These are phyloP conservation scores for Talaromyces sp. DNA, from an alignment of 2,329 filamentous ascomycete species.

Conservation along the genomic window DNA sequence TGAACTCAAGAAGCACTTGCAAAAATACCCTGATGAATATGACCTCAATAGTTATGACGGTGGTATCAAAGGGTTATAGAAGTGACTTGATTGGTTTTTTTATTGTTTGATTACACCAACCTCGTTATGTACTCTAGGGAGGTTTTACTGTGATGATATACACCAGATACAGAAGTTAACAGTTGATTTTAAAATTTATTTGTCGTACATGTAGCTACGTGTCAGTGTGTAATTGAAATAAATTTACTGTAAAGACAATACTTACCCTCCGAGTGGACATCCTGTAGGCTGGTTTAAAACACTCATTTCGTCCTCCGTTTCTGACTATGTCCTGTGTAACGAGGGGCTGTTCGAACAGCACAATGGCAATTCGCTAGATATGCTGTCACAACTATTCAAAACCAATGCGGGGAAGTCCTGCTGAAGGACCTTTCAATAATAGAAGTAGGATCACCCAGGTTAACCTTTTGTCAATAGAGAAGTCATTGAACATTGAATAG, in stretches of 20 bases:
- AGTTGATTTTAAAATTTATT: neutral
- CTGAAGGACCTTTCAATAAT: neutral
- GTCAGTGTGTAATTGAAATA: neutral
- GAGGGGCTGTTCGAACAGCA: neutral
- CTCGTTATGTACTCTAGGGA: neutral
- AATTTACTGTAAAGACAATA: neutral
- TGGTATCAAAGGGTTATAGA: constrained; percentile 59
- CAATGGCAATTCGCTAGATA: neutral
- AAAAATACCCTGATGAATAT: constrained; percentile 89
- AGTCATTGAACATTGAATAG: too few relatives aligned
- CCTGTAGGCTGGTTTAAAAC: neutral
- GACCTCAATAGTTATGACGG: constrained; percentile 72
- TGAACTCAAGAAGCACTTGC: constrained; percentile 69
- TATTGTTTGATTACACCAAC: neutral
- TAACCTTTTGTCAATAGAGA: too few relatives aligned
- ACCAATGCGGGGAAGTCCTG: neutral
- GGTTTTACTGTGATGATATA: neutral
- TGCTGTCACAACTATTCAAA: neutral
- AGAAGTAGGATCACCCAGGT: too few relatives aligned
- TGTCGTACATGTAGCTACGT: neutral
- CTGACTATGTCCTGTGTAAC: neutral
- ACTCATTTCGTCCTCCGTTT: neutral
- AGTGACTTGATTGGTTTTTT: neutral
- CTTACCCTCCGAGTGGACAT: neutral
- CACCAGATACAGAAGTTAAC: neutral